Conservation (phyloP, 441 rosid species). For the Mallotus repandus region DNA sequence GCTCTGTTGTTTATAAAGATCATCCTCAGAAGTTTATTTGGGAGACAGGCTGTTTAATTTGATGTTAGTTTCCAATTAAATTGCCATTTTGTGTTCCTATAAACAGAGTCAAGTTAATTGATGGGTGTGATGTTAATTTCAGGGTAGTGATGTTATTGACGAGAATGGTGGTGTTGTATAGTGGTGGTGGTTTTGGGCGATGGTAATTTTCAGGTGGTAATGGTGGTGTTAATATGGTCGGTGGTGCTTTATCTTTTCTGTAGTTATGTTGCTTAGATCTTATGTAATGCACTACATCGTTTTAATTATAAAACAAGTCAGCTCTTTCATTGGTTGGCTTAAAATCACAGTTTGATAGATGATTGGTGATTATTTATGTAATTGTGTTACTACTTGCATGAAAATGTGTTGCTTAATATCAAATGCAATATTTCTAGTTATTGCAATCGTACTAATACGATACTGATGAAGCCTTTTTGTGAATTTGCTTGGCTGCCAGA, state of each 20-base stretch:
- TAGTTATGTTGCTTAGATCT: slow-evolving; percentile 12
- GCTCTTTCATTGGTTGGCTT: slow-evolving; percentile 2
- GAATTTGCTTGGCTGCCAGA: slow-evolving; percentile 40
- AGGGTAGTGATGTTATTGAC: too few relatives aligned
- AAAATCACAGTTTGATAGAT: not conserved
- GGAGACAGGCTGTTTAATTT: slow-evolving; percentile 83
- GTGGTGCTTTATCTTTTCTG: too few relatives aligned
- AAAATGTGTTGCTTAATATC: slow-evolving; percentile 9
- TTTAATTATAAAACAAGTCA: not conserved
- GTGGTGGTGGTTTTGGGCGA: too few relatives aligned
- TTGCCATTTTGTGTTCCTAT: slow-evolving; percentile 61
- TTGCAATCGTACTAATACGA: slow-evolving; percentile 3
- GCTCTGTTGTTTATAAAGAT: slow-evolving; percentile 56
- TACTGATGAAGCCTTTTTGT: slow-evolving; percentile 25
- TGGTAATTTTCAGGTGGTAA: too few relatives aligned
- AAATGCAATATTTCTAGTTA: slow-evolving; percentile 1
- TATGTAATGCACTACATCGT: slow-evolving; percentile 1
- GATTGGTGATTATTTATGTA: not conserved
- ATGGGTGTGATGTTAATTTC: too few relatives aligned
- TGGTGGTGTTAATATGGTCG: too few relatives aligned
- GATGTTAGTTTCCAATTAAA: slow-evolving; percentile 64
- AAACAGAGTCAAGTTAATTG: slow-evolving; percentile 25
- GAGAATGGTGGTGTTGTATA: too few relatives aligned
- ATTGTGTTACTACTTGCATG: slow-evolving; percentile 3
- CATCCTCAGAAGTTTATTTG: slow-evolving; percentile 59